Conservation (phyloP, 495 filamentous ascomycete species). For the Niebla homalea region DNA sequence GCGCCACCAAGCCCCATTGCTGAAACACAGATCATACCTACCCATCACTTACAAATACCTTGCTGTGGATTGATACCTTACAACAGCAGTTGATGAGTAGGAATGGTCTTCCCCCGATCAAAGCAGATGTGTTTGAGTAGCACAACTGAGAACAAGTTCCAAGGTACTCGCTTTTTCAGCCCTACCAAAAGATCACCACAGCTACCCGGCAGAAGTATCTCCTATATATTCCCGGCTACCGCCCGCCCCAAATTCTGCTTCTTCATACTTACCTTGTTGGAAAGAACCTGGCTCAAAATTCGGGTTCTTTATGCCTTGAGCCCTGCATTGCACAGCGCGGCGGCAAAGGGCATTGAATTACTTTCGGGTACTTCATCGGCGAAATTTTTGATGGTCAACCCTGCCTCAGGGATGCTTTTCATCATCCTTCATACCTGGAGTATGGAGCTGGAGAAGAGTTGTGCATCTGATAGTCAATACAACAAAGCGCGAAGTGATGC, state of each 20-base stretch:
- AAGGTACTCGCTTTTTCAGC: too few species aligned
- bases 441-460: constrained; percentile 38
- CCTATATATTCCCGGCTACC: neutral
- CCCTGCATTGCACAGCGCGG: constrained; percentile 70
- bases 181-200: too few species aligned
- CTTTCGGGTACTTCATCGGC: constrained; percentile 56
- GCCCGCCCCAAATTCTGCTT: constrained; percentile 23
- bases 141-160: too few species aligned
- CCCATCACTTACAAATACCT: too few species aligned
- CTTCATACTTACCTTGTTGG: constrained; percentile 67
- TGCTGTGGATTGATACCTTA: too few species aligned
- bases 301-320: constrained; percentile 45
- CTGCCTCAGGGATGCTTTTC: constrained; percentile 36
- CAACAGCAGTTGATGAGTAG: too few species aligned
- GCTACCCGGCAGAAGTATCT: too few species aligned
- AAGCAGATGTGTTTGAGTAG: too few species aligned
- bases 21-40: too few species aligned
- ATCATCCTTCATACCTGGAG: constrained; percentile 34
- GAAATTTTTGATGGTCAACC: constrained; percentile 54
- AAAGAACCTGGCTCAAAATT: constrained; percentile 48
- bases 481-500: too few species aligned
- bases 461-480: neutral
- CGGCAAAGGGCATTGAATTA: constrained; percentile 51
- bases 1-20: too few species aligned
- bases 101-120: too few species aligned